Conservation (phyloP, 805 yeast species). For the Teunomyces gatunensis region DNA sequence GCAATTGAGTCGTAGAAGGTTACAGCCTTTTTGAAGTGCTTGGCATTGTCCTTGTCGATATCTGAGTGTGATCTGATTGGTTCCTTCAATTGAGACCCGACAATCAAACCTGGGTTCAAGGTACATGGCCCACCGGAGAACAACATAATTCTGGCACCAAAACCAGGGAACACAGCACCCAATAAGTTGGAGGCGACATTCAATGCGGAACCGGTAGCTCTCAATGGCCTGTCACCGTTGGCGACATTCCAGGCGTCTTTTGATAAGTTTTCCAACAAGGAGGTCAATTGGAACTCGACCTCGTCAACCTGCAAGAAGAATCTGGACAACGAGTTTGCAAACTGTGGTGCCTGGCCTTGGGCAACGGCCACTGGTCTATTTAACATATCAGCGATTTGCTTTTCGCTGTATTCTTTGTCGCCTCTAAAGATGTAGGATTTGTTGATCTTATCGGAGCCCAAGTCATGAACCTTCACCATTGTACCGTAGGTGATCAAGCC, state of each 20-base stretch:
- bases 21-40: constrained; percentile 81
- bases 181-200: constrained; percentile 78
- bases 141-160: constrained; percentile 84
- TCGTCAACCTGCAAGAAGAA: constrained; percentile 72
- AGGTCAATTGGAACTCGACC: constrained; percentile 81
- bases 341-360: constrained; percentile 21
- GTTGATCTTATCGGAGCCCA: constrained; percentile 60
- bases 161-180: constrained; percentile 78
- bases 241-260: constrained; percentile 89
- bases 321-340: constrained; percentile 44
- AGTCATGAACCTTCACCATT: constrained; percentile 85
- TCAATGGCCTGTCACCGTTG: constrained; percentile 76
- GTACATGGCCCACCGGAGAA: constrained; percentile 97
- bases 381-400: constrained; percentile 58
- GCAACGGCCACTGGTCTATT: constrained; percentile 30
- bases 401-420: constrained; percentile 75
- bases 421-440: constrained; percentile 87
- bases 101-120: constrained; percentile 91
- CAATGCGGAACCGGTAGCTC: constrained; percentile 93
- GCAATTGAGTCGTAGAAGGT: constrained; percentile 78
- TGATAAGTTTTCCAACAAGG: constrained; percentile 71
- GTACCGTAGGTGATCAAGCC: constrained; percentile 90
- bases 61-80: constrained; percentile 97
- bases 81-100: constrained; percentile 85
- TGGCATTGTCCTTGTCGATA: constrained; percentile 85